Percentiles rank a stretch among this genome's conserved stretches.
These are phyloP conservation scores for Aspergillus neotritici DNA, from an alignment of 2,329 filamentous ascomycete genomes.

Conservation along the genomic window DNA sequence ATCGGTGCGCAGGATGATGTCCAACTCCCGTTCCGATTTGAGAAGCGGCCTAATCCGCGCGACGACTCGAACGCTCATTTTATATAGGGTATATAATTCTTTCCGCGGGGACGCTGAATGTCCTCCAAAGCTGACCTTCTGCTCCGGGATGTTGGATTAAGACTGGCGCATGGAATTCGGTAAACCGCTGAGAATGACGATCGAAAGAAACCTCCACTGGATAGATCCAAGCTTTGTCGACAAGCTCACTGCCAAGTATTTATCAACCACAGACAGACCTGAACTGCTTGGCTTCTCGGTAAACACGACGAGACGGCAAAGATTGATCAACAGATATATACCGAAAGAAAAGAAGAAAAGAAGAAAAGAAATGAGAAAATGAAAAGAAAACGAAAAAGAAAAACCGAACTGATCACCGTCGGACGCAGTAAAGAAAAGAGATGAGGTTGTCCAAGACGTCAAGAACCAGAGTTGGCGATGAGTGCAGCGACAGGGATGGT, in stretches of 20 bases:
- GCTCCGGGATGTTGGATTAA: background rate
- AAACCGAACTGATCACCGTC: background rate
- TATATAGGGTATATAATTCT: conserved; percentile 11
- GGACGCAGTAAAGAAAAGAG: no score
- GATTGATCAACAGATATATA: background rate
- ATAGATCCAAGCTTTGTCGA: no score
- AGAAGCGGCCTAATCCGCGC: conserved; percentile 85
- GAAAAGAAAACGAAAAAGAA: background rate
- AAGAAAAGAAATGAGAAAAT: conserved; percentile 6
- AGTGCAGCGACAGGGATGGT: conserved; percentile 8
- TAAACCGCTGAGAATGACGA: no score
- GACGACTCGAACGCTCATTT: conserved; percentile 68
- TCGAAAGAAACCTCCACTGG: no score
- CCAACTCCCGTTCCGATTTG: conserved; percentile 76
- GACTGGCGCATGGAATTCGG: conserved; percentile 4
- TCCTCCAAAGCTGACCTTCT: no score
- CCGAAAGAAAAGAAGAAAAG: conserved; percentile 7
- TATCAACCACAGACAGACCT: no score
- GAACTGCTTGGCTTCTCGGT: no score
- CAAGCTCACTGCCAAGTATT: no score
- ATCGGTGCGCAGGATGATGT: conserved; percentile 73
- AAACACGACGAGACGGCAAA: background rate
- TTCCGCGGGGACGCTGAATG: background rate
- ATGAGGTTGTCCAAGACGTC: background rate
- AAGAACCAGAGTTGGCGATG: background rate